A percentile compares a stretch with the other conserved stretches of the same genome.
These are phyloP conservation scores for Pseudotulostoma volvatum DNA, from an alignment of 495 filamentous ascomycete species.

Conservation along the genomic window DNA sequence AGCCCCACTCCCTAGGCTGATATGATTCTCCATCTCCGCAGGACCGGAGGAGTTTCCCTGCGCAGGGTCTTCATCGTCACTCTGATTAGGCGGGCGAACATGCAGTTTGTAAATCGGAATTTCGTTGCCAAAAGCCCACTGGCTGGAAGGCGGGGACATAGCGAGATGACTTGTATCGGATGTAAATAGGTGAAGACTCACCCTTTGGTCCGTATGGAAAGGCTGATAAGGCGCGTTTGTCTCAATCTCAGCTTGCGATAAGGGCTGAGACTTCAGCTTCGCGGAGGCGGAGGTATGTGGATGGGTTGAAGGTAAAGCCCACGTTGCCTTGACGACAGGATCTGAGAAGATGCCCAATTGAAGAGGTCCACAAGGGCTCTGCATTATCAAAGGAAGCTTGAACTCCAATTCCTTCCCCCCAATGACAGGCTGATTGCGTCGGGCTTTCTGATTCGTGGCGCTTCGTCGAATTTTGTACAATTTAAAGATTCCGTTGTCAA, in stretches of 20 bases:
- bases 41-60: slow-evolving; percentile 22
- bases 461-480: slow-evolving; percentile 46
- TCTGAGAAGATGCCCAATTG: slow-evolving; percentile 19
- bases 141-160: slow-evolving; percentile 15
- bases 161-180: slow-evolving; percentile 9
- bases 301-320: slow-evolving; percentile 20
- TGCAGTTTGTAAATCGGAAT: slow-evolving; percentile 47
- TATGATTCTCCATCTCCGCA: slow-evolving; percentile 35
- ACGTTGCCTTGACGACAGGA: slow-evolving; percentile 13
- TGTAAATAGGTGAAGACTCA: slow-evolving; percentile 48
- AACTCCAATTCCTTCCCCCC: slow-evolving; percentile 47
- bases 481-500: slow-evolving; percentile 35
- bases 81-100: slow-evolving; percentile 30
- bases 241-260: slow-evolving; percentile 83
- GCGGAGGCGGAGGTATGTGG: slow-evolving; percentile 15
- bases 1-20: slow-evolving; percentile 38
- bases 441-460: slow-evolving; percentile 21
- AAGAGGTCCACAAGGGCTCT: slow-evolving; percentile 22
- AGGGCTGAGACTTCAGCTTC: slow-evolving; percentile 29
- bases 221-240: slow-evolving; percentile 81
- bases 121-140: slow-evolving; percentile 58
- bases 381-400: slow-evolving; percentile 35
- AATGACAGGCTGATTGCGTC: slow-evolving; percentile 35
- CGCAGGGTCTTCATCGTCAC: slow-evolving; percentile 32
- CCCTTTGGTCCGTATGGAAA: slow-evolving; percentile 73